A percentile compares a stretch with the other conserved stretches of the same genome.
phyloP scores from a whole-genome alignment of 2,329 filamentous ascomycete species.

The Tolypocladium tropicale region DNA sequence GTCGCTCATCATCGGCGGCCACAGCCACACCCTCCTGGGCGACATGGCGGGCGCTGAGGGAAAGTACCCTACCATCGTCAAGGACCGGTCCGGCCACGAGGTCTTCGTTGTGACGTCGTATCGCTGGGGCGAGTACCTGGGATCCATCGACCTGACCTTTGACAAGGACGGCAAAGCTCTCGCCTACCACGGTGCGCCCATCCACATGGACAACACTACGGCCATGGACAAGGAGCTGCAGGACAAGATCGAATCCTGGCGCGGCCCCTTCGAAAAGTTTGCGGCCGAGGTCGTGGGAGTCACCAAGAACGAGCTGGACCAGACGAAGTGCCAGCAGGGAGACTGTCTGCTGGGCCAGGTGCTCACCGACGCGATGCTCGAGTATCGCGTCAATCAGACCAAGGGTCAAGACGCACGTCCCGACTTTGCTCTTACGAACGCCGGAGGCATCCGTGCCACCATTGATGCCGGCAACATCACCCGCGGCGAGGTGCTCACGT shows the following conservation, averaged over 20 bases:
- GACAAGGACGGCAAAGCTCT: slow-evolving; percentile 50
- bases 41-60: slow-evolving; percentile 47
- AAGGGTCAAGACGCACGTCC: slow-evolving; percentile 22
- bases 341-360: slow-evolving; percentile 50
- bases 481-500: slow-evolving; percentile 51
- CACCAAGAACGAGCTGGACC: slow-evolving; percentile 45
- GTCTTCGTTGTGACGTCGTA: slow-evolving; percentile 60
- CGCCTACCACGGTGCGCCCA: slow-evolving; percentile 51
- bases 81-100: slow-evolving; percentile 52
- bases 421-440: slow-evolving; percentile 52
- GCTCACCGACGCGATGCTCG: slow-evolving; percentile 49
- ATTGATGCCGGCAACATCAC: slow-evolving; percentile 53
- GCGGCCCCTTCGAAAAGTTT: slow-evolving; percentile 49
- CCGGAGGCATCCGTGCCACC: slow-evolving; percentile 52
- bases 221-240: slow-evolving; percentile 46
- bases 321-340: slow-evolving; percentile 43
- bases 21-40: slow-evolving; percentile 50
- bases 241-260: slow-evolving; percentile 47
- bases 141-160: slow-evolving; percentile 57
- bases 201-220: slow-evolving; percentile 53
- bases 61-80: slow-evolving; percentile 52
- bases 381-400: slow-evolving; percentile 43
- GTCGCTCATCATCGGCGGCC: slow-evolving; percentile 58
- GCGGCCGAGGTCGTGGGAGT: slow-evolving; percentile 27
- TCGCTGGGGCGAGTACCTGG: slow-evolving; percentile 59